Evolutionary conservation across 768 basidiomycete genomes (phyloP), one percentile per base, ranked within the genome.

Genomic region (Panaeolus papilionaceus): DNA sequence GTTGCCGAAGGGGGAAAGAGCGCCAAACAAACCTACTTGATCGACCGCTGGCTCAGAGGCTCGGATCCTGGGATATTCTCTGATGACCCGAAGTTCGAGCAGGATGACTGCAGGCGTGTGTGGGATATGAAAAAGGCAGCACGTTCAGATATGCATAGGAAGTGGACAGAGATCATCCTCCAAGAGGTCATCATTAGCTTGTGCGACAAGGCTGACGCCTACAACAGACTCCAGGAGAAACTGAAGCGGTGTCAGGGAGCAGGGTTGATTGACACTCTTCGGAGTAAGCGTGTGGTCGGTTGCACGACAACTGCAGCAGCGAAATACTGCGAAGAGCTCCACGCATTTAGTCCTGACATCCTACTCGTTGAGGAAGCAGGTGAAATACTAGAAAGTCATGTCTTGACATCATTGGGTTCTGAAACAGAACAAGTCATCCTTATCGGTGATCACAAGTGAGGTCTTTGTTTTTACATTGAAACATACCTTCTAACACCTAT

Each of bases 371-470:
- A 92, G 71, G 91, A 92, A 75, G 90, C 90, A 0, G 90, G 91
- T 6, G 90, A 92, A 71, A 91, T 91, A 51, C 74, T 92, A 1
- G 90, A 91, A 71, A 88, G 86, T 66, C 90, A 92, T 70, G 77
- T 90, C 42, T 68, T 92, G 44, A 89, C 89, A 0, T 85, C 91
- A 0, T 75, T 92, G 4, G 83, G 84, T 0, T 66, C 67, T 1
- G 66, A 78, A 0, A 85, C 85, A 0, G 75, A 78, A 3, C 88
- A 90, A 38, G 72, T 91, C 64, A 86, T 92, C 70, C 78, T 92
- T 4, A 92, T 92, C 38, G 90, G 90, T 0, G 91, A 92, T 71
- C 91, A 92, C 75, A 86, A 91, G 91, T 90, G 76, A 14, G 86
- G 75, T 23, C 14, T 42, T 44, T 49, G 11, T 58, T 28, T 38